Conservation (phyloP, 2,329 filamentous ascomycete species). For the Torrubiella hemipterigena region DNA sequence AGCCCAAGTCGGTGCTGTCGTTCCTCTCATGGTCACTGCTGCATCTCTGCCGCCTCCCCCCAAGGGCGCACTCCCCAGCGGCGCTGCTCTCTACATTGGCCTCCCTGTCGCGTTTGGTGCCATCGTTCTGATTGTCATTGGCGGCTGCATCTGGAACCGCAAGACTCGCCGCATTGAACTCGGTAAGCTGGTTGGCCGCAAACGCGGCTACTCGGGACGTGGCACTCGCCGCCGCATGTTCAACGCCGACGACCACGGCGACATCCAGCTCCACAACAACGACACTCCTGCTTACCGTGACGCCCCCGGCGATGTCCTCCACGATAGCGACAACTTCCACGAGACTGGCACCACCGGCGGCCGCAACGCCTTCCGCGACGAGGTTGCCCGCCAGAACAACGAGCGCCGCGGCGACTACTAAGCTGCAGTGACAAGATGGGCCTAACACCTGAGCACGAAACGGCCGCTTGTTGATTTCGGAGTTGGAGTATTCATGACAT, state of each 20-base stretch:
- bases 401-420: slow-evolving; percentile 17
- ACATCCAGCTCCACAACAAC: slow-evolving; percentile 29
- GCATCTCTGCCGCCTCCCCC: slow-evolving; percentile 19
- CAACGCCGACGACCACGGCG: slow-evolving; percentile 17
- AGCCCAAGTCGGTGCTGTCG: no score
- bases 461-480: no score
- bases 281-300: slow-evolving; percentile 20
- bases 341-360: slow-evolving; percentile 20
- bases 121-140: slow-evolving; percentile 34
- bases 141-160: slow-evolving; percentile 45
- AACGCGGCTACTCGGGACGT: slow-evolving; percentile 30
- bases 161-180: slow-evolving; percentile 36
- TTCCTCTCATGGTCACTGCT: no score
- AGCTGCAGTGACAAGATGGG: no score
- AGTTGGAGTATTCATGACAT: no score
- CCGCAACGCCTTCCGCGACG: slow-evolving; percentile 36
- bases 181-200: slow-evolving; percentile 38
- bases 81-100: slow-evolving; percentile 37
- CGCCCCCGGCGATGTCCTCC: slow-evolving; percentile 14
- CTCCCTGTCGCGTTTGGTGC: slow-evolving; percentile 38
- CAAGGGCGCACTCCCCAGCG: slow-evolving; percentile 17
- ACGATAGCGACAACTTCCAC: slow-evolving; percentile 33
- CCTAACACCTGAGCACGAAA: no score
- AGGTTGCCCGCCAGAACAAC: slow-evolving; percentile 33
- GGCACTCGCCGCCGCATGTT: slow-evolving; percentile 23